These are phyloP conservation scores for Ambrosiella beaveri DNA, from an alignment of 2,329 filamentous ascomycete species.

Conservation along the genomic window DNA sequence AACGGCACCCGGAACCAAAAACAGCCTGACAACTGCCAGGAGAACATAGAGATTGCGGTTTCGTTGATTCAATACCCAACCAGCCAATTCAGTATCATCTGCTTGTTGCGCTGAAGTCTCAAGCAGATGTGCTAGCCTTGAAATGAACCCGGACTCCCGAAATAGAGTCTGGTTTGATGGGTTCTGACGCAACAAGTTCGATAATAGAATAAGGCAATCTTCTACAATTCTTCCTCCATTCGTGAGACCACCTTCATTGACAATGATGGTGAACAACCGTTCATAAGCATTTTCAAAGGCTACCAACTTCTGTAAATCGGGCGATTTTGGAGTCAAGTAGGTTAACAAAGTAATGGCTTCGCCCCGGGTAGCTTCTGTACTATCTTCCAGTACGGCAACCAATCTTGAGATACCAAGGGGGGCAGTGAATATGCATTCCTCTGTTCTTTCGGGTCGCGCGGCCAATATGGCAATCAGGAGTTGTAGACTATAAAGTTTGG, in stretches of 20 bases:
- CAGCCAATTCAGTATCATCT: slow-evolving; percentile 37
- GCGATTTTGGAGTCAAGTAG: slow-evolving; percentile 68
- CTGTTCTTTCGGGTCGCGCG: slow-evolving; percentile 75
- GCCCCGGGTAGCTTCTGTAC: slow-evolving; percentile 71
- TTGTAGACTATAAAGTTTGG: slow-evolving; percentile 78
- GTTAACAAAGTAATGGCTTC: slow-evolving; percentile 76
- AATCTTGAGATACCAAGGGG: slow-evolving; percentile 76
- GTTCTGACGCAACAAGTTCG: slow-evolving; percentile 76
- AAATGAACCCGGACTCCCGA: slow-evolving; percentile 71
- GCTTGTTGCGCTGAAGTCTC: slow-evolving; percentile 36
- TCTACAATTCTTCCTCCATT: slow-evolving; percentile 79
- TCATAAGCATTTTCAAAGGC: slow-evolving; percentile 92
- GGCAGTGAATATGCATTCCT: slow-evolving; percentile 83
- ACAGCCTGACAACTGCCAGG: slow-evolving; percentile 69
- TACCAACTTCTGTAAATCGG: slow-evolving; percentile 85
- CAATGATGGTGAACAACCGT: slow-evolving; percentile 65
- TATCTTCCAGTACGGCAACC: slow-evolving; percentile 69
- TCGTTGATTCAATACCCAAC: slow-evolving; percentile 59
- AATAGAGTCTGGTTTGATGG: slow-evolving; percentile 87
- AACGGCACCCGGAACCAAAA: slow-evolving; percentile 63
- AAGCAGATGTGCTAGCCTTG: slow-evolving; percentile 53
- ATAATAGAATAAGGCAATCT: slow-evolving; percentile 78
- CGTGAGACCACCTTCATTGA: slow-evolving; percentile 60
- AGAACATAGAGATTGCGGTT: slow-evolving; percentile 89
- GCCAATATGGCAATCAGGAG: slow-evolving; percentile 72